These are phyloP conservation scores for Isochrysis galbana DNA, from an alignment of 78 protist species.

Conservation along the genomic window DNA sequence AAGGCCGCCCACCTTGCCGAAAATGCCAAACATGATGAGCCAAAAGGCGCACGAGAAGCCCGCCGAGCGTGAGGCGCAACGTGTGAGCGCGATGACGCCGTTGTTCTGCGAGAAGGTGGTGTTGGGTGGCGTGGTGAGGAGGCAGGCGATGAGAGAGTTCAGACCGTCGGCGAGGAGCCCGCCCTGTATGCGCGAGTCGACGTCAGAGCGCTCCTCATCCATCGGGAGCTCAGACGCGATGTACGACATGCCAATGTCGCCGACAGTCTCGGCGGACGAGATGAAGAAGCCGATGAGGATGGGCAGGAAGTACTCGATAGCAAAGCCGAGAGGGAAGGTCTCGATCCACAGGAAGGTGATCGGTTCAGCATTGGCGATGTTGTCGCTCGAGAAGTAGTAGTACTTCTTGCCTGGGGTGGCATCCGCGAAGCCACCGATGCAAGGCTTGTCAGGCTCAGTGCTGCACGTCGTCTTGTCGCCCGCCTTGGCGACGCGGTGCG, in stretches of 20 bases:
- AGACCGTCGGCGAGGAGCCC: slow-evolving; percentile 43
- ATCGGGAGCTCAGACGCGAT: neutral
- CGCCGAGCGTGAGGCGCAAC: slow-evolving; percentile 32
- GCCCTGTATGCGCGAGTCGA: slow-evolving; percentile 37
- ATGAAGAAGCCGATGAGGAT: slow-evolving; percentile 34
- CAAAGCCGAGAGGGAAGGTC: slow-evolving; percentile 25
- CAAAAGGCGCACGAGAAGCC: slow-evolving; percentile 32
- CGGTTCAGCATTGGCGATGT: neutral
- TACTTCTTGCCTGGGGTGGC: neutral
- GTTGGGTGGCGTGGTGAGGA: slow-evolving; percentile 21
- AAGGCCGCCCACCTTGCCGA: neutral
- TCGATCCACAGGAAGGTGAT: slow-evolving; percentile 3
- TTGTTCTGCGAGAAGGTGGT: slow-evolving; percentile 52
- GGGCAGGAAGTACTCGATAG: neutral
- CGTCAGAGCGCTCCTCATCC: neutral
- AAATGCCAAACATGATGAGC: slow-evolving; percentile 27
- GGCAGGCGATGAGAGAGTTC: slow-evolving; percentile 19
- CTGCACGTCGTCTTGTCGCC: neutral
- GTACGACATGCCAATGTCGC: slow-evolving; percentile 9
- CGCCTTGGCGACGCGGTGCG: neutral
- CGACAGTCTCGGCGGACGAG: slow-evolving; percentile 44
- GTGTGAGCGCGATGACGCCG: slow-evolving; percentile 36
- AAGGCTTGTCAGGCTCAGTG: neutral
- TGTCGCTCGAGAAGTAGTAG: neutral
- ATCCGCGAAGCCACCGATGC: neutral